phyloP scores from a whole-genome alignment of 2,329 filamentous ascomycete genomes.

The Neoascochyta sp. region DNA sequence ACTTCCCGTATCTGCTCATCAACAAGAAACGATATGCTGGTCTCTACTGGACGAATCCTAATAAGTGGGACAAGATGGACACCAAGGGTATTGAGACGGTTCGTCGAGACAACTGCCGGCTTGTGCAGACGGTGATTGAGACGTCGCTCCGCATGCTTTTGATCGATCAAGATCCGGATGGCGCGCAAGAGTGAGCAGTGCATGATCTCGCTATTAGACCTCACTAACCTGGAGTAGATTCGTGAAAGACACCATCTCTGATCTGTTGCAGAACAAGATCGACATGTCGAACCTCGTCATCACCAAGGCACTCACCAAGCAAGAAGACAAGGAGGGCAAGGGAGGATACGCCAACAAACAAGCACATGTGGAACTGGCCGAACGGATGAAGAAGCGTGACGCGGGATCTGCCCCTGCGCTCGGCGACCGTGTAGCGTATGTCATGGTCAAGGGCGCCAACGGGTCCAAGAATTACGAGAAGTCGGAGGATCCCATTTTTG shows the following conservation, averaged over 20 bases:
- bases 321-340: constrained; percentile 34
- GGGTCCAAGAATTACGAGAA: constrained; percentile 95
- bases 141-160: constrained; percentile 93
- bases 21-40: constrained; percentile 99
- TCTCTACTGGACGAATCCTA: constrained; percentile 91
- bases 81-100: constrained; percentile 99
- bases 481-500: constrained; percentile 94
- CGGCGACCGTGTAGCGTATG: constrained; percentile 95
- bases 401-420: constrained; percentile 87
- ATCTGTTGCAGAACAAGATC: constrained; percentile 92
- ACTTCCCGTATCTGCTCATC: constrained; percentile 95
- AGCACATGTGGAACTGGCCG: constrained; percentile 90
- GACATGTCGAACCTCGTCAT: constrained; percentile 99
- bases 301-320: constrained; percentile 89
- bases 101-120: constrained; percentile 87
- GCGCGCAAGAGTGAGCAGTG: constrained; percentile 78
- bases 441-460: constrained; percentile 88
- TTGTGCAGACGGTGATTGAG: constrained; percentile 97
- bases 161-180: constrained; percentile 85
- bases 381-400: constrained; percentile 96
- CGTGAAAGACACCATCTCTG: constrained; percentile 92
- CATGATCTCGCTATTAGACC: neutral
- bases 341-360: constrained; percentile 77
- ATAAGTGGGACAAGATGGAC: constrained; percentile 99
- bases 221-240: too few relatives aligned